A percentile compares a stretch with the other conserved stretches of the same genome.
Conservation (phyloP, 148 eudicot species). For the Pouteria glomerata region DNA sequence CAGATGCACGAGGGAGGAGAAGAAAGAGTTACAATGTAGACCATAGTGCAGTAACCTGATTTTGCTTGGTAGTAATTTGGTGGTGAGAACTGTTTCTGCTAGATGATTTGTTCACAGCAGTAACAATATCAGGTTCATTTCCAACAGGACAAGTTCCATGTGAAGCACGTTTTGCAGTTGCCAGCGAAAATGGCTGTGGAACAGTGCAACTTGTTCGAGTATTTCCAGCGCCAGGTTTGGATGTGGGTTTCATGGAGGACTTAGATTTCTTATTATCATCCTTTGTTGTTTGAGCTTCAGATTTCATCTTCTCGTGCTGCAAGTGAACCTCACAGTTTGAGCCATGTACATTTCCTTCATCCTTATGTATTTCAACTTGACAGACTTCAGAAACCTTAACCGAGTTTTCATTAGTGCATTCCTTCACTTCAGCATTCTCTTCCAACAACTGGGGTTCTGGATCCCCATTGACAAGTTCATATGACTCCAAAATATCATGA, state of each 20-base stretch:
- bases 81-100: conserved; percentile 25
- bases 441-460: conserved; percentile 18
- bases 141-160: conserved; percentile 46
- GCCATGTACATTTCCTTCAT: conserved; percentile 18
- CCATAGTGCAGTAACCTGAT: conserved; percentile 31
- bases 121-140: conserved; percentile 26
- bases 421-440: conserved; percentile 45
- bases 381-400: conserved; percentile 26
- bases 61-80: conserved; percentile 29
- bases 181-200: conserved; percentile 86
- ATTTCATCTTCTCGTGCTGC: conserved; percentile 25
- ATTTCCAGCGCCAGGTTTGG: conserved; percentile 36
- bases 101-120: conserved; percentile 32
- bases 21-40: background rate
- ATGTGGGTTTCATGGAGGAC: conserved; percentile 32
- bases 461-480: conserved; percentile 23
- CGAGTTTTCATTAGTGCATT: conserved; percentile 36
- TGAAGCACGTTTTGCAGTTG: conserved; percentile 82
- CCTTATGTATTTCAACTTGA: conserved; percentile 27
- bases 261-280: conserved; percentile 33
- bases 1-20: background rate
- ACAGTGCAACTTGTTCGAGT: conserved; percentile 57
- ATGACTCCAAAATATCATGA: conserved; percentile 23
- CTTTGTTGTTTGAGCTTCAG: conserved; percentile 23
- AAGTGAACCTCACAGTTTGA: conserved; percentile 15